Evolutionary conservation across 495 filamentous ascomycete genomes (phyloP), one percentile per base, ranked within the genome.

Genomic region (Aspergillus ellipticus): DNA sequence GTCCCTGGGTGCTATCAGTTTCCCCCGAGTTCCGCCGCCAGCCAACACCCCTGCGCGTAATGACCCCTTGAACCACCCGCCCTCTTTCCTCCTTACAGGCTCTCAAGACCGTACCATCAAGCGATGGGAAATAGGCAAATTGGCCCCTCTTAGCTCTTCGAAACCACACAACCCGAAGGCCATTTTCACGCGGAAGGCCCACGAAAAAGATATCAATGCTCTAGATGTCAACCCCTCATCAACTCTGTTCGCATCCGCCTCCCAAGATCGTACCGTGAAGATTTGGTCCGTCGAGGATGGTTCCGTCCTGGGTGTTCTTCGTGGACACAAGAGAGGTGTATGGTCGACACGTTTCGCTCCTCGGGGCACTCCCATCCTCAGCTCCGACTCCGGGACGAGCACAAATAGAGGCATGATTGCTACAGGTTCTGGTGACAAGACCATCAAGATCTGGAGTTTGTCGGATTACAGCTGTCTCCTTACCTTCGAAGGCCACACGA

Each of bases 141-240:
- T 62, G 58, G 71, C 65, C 42, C 72, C 61, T 24, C 64, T 73
- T 13, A 71, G 70, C 42, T 62, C 67, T 10, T 65, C 62, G 6
- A 70, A 77, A 62, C 61, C 73, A 43, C 74, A 77, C 54, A 61
- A 65, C 16, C 61, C 71, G 37, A 79, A 82, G 62, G 85, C 90
- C 6, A 62, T 81, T 15, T 95, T 90, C 61, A 96, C 93, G 5
- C 82, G 92, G 31, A 89, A 96, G 71, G 95, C 94, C 2, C 94
- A 99, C 69, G 94, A 99, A 55, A 99, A 97, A 62, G 94, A 99
- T 59, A 99, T 99, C 74, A 99, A 99, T 60, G 90, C 94, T 4
- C 76, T 99, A 16, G 90, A 94, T 53, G 78, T 92, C 31, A 88
- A 87, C 59, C 80, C 85, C 21, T 76, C 78, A 13, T 81, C 81